phyloP scores from a whole-genome alignment of 2,329 filamentous ascomycete species.

The Epichloe amarillans region DNA sequence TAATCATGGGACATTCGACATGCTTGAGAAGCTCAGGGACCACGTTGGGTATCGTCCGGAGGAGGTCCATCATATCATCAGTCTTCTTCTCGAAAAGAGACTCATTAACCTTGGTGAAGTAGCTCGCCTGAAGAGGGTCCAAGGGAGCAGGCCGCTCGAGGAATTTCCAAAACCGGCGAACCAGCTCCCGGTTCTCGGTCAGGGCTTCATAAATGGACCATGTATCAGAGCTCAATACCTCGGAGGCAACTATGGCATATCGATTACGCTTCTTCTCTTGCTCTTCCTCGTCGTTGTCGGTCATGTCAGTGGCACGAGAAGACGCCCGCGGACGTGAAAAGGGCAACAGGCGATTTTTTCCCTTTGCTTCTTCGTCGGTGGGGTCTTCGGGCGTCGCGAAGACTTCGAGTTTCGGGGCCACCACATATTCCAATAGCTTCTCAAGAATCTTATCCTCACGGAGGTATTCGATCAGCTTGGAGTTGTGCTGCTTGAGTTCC shows the following conservation, averaged over 20 bases:
- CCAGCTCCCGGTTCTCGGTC: slow-evolving; percentile 65
- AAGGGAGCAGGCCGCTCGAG: slow-evolving; percentile 71
- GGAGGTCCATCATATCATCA: slow-evolving; percentile 84
- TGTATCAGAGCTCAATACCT: slow-evolving; percentile 87
- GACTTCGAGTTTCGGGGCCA: slow-evolving; percentile 57
- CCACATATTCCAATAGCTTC: slow-evolving; percentile 80
- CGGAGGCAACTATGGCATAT: slow-evolving; percentile 85
- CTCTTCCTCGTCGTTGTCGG: slow-evolving; percentile 51
- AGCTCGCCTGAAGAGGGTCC: slow-evolving; percentile 86
- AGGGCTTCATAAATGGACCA: slow-evolving; percentile 94
- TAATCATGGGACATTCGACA: slow-evolving; percentile 94
- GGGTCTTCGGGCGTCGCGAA: slow-evolving; percentile 38
- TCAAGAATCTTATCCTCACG: slow-evolving; percentile 77
- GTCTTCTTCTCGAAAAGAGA: slow-evolving; percentile 97
- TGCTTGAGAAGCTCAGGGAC: slow-evolving; percentile 80
- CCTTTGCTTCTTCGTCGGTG: slow-evolving; percentile 36
- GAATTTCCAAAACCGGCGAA: slow-evolving; percentile 86
- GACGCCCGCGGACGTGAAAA: slow-evolving; percentile 41
- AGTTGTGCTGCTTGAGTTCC: slow-evolving; percentile 96
- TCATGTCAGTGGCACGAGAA: slow-evolving; percentile 34
- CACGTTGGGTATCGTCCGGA: slow-evolving; percentile 71
- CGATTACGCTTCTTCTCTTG: slow-evolving; percentile 83
- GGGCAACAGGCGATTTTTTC: slow-evolving; percentile 27
- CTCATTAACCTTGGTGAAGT: slow-evolving; percentile 98
- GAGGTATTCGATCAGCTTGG: slow-evolving; percentile 91